Evolutionary conservation across 345 rosid genomes (phyloP).

Genomic region (Corymbia maculata): DNA sequence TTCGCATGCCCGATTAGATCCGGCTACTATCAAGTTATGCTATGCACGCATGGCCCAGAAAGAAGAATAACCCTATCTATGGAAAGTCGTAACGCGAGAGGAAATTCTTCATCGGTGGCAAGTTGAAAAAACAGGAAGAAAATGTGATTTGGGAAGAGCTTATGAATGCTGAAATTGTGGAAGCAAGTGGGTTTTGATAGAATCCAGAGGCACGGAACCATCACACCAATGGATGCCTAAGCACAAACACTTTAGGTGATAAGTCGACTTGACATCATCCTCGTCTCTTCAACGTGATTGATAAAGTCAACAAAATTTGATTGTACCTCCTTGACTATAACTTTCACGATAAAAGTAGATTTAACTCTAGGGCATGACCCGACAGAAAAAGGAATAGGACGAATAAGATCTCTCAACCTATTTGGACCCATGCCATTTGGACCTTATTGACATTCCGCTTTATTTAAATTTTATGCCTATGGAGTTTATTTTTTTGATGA

Average conservation of each 20-base stretch:
- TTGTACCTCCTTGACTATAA: background rate
- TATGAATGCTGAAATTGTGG: background rate
- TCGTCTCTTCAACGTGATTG: background rate
- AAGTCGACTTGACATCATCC: background rate
- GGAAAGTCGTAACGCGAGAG: too few relatives aligned
- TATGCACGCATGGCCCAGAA: background rate
- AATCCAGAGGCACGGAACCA: background rate
- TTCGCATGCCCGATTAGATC: background rate
- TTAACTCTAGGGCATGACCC: background rate
- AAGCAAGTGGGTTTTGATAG: background rate
- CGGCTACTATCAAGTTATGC: background rate
- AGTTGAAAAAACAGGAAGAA: background rate
- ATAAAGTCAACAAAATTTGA: background rate
- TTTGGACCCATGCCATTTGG: background rate
- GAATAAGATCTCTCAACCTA: background rate
- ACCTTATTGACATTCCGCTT: background rate
- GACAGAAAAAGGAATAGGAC: background rate
- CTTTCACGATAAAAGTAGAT: background rate
- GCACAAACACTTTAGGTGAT: background rate
- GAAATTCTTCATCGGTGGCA: too few relatives aligned
- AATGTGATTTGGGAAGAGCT: conserved; percentile 6
- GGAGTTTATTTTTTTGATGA: background rate
- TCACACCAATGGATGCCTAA: background rate
- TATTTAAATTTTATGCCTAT: background rate
- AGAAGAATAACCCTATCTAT: background rate